Evolutionary conservation across 345 rosid genomes (phyloP).

Genomic region (Corchorus capsularis): DNA sequence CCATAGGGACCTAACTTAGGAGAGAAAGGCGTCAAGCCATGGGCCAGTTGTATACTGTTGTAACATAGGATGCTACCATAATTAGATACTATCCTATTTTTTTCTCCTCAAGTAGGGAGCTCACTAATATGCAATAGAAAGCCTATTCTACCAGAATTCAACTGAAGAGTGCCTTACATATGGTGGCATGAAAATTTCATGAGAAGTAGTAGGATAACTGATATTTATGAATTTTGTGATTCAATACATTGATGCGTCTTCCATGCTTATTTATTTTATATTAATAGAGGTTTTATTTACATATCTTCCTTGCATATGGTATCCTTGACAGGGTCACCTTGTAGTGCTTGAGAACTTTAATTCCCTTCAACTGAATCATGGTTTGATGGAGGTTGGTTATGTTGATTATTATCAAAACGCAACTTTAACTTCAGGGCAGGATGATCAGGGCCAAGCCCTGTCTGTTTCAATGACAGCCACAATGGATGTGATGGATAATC

Average conservation of each 20-base stretch:
- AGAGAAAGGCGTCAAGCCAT: too few relatives aligned
- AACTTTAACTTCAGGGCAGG: slow-evolving; percentile 32
- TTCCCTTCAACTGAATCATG: slow-evolving; percentile 68
- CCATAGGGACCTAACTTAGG: too few relatives aligned
- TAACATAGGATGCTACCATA: background rate
- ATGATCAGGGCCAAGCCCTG: slow-evolving; percentile 42
- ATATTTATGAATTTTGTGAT: background rate
- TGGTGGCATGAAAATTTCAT: background rate
- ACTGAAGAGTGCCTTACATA: slow-evolving; percentile 1
- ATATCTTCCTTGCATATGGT: slow-evolving; percentile 23
- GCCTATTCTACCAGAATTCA: background rate
- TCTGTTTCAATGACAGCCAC: slow-evolving; percentile 92
- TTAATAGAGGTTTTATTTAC: background rate
- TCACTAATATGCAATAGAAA: background rate
- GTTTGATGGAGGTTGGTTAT: slow-evolving; percentile 85
- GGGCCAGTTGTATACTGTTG: background rate
- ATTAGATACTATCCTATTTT: background rate
- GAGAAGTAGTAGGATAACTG: background rate
- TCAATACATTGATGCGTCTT: slow-evolving; percentile 3
- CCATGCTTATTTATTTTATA: background rate
- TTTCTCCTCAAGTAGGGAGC: background rate
- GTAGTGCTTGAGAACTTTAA: slow-evolving; percentile 75
- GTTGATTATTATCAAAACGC: slow-evolving; percentile 48
- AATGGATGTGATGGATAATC: slow-evolving; percentile 67
- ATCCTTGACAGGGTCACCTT: slow-evolving; percentile 71